Conservation (phyloP, 208 protist genomes). For the Wallacemonas sp. region DNA sequence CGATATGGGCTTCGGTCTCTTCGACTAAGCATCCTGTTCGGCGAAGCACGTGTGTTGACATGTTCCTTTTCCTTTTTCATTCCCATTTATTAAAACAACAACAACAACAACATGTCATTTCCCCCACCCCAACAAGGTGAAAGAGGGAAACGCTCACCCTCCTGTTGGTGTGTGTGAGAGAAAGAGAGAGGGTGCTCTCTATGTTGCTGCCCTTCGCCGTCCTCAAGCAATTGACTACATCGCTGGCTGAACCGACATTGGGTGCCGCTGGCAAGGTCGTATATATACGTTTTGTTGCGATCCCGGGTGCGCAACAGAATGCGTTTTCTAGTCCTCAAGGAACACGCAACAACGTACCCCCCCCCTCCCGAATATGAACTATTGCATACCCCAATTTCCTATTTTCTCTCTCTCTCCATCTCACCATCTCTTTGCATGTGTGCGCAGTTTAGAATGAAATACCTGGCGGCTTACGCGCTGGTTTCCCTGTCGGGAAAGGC, state of each 20-base stretch:
- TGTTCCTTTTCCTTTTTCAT: slow-evolving; percentile 13
- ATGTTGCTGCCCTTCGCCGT: background rate
- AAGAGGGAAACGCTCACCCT: background rate
- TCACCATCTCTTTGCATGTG: background rate
- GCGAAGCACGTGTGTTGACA: slow-evolving; percentile 14
- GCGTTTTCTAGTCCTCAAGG: too few species aligned
- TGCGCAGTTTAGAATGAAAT: slow-evolving; percentile 58
- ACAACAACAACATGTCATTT: too few species aligned
- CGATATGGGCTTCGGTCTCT: slow-evolving; percentile 91
- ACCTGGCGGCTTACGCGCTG: slow-evolving; percentile 80
- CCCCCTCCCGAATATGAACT: too few species aligned
- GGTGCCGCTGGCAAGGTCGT: too few species aligned
- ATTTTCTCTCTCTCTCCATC: slow-evolving; percentile 18
- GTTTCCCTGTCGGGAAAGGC: slow-evolving; percentile 44
- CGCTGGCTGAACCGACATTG: too few species aligned
- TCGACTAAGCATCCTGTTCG: slow-evolving; percentile 62
- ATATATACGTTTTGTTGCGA: too few species aligned
- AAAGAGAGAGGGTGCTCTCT: background rate
- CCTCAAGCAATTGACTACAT: too few species aligned
- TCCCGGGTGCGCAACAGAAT: too few species aligned
- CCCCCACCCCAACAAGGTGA: background rate
- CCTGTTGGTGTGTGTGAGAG: too few species aligned
- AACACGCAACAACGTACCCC: too few species aligned
- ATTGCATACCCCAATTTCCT: too few species aligned
- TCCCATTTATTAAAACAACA: background rate